Conservation (phyloP, 371 early-diverging fungal genomes). For the Synchytrium microbalum region DNA sequence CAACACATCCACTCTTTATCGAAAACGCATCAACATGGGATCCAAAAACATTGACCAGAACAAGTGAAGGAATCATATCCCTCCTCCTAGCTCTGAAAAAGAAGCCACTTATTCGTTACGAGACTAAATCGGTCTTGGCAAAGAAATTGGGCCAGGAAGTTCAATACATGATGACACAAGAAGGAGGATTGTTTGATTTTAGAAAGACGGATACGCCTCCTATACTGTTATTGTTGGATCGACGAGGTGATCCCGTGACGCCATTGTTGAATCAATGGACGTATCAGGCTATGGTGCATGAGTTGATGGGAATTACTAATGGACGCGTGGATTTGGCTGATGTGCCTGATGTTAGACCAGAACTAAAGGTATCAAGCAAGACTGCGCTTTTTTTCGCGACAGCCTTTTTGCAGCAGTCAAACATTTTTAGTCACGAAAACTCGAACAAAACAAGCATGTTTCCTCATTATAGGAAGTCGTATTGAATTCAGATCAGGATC, state of each 20-base stretch:
- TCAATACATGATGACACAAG: slow-evolving; percentile 69
- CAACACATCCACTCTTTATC: slow-evolving; percentile 57
- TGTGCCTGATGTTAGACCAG: slow-evolving; percentile 72
- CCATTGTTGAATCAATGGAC: slow-evolving; percentile 98
- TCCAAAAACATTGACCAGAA: slow-evolving; percentile 57
- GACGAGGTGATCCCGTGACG: slow-evolving; percentile 94
- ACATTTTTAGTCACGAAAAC: no score
- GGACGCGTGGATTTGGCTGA: slow-evolving; percentile 84
- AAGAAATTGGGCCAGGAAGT: slow-evolving; percentile 75
- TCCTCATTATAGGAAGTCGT: slow-evolving; percentile 71
- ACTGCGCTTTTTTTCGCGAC: no score
- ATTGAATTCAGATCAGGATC: slow-evolving; percentile 77
- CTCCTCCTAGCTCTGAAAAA: slow-evolving; percentile 78
- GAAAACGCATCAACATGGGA: slow-evolving; percentile 67
- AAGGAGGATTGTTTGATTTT: slow-evolving; percentile 76
- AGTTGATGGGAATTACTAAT: slow-evolving; percentile 88
- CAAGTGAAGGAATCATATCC: slow-evolving; percentile 69
- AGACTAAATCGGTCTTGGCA: slow-evolving; percentile 66
- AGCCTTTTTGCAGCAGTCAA: no score
- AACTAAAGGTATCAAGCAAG: slow-evolving; percentile 72
- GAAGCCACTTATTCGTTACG: slow-evolving; percentile 85
- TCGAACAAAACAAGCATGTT: no score
- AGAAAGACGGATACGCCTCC: slow-evolving; percentile 74
- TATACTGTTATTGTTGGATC: slow-evolving; percentile 84
- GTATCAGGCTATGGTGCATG: slow-evolving; percentile 98